Percentiles rank a stretch among this genome's conserved stretches.
phyloP scores from a whole-genome alignment of 208 protist species.

The Polymyxa betae region DNA sequence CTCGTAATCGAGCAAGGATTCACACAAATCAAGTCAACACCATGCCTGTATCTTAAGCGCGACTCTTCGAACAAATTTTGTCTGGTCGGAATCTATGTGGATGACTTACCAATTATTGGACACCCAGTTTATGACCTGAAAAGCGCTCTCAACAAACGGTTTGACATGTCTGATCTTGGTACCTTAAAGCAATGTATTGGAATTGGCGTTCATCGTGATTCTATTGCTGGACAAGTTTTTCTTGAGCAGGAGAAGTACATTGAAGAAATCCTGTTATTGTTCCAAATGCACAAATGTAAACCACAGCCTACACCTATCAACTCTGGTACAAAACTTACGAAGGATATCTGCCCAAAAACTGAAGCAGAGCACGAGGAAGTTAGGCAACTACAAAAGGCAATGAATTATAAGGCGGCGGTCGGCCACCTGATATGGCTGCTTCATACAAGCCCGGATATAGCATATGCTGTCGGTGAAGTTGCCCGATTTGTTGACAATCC shows the following conservation, averaged over 20 bases:
- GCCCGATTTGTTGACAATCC: not conserved
- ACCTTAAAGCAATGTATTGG: not conserved
- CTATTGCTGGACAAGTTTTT: not conserved
- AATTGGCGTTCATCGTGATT: not conserved
- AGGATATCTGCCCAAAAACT: not conserved
- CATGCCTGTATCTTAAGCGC: conserved; percentile 14
- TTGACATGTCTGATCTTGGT: conserved; percentile 29
- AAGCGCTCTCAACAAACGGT: not conserved
- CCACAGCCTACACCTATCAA: not conserved
- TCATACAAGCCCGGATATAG: conserved; percentile 18
- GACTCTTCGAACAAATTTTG: not conserved
- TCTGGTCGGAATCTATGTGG: not conserved
- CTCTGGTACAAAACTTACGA: not conserved
- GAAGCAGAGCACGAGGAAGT: not conserved
- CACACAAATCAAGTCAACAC: not conserved
- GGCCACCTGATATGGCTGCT: conserved; percentile 48
- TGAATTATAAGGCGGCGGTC: not conserved
- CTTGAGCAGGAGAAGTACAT: not conserved
- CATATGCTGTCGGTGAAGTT: conserved; percentile 14
- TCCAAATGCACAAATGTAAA: not conserved
- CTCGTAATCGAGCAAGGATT: conserved; percentile 7
- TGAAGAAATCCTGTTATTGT: not conserved
- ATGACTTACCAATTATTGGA: conserved; percentile 8
- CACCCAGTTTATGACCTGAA: conserved; percentile 27
- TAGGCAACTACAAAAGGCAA: not conserved